Evolutionary conservation across 768 basidiomycete genomes (phyloP).

Genomic region (Tulasnella sp.): DNA sequence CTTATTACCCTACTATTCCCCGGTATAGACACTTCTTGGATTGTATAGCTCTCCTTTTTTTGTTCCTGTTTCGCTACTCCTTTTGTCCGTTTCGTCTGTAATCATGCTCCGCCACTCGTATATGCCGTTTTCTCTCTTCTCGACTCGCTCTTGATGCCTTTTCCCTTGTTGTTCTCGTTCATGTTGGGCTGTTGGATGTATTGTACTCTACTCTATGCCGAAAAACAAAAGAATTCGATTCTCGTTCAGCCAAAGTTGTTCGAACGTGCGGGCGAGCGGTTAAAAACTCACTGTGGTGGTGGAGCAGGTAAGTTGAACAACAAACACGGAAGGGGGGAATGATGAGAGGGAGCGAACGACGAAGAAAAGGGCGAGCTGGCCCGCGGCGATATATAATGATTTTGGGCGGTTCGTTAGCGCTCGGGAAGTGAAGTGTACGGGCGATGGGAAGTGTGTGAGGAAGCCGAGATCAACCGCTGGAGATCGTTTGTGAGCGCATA

Average conservation of each 20-base stretch:
- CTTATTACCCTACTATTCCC: conserved; percentile 11
- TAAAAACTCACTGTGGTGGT: not conserved
- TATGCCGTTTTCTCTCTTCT: not conserved
- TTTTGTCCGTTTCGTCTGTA: not conserved
- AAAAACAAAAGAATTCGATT: not conserved
- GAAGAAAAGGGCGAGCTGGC: not conserved
- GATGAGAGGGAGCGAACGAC: no score
- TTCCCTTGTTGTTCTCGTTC: not conserved
- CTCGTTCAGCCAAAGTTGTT: not conserved
- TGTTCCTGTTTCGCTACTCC: not conserved
- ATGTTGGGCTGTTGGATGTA: not conserved
- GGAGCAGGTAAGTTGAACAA: not conserved
- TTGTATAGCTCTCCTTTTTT: conserved; percentile 1
- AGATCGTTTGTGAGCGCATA: not conserved
- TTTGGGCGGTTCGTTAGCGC: conserved; percentile 7
- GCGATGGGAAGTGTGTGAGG: conserved; percentile 1
- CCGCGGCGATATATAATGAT: not conserved
- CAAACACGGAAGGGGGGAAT: not conserved
- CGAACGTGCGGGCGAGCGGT: not conserved
- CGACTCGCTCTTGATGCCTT: not conserved
- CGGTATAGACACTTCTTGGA: not conserved
- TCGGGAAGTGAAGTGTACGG: not conserved
- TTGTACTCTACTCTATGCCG: not conserved
- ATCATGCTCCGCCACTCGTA: not conserved
- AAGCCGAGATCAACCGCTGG: conserved; percentile 4